Percentiles rank a stretch among this genome's conserved stretches.
These are phyloP conservation scores for Calonectria pseudoreteaudii DNA, from an alignment of 2,329 filamentous ascomycete genomes.

Conservation along the genomic window DNA sequence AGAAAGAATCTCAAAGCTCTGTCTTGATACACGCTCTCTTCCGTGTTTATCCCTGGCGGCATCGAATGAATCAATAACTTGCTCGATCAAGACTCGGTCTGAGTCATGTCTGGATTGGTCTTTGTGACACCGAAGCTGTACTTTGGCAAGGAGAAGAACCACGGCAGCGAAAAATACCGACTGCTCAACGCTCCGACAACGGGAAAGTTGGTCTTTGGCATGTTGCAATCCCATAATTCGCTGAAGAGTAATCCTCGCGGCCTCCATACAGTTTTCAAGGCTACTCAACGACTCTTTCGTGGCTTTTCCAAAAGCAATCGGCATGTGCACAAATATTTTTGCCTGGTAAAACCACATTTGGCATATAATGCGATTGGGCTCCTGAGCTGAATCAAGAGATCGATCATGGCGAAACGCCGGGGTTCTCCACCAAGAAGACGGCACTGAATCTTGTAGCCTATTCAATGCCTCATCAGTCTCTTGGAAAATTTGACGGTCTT, in stretches of 20 bases:
- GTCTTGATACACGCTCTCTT: constrained; percentile 17
- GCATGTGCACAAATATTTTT: constrained; percentile 19
- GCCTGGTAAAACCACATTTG: constrained; percentile 32
- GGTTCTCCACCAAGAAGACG: constrained; percentile 26
- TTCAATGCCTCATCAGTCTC: constrained; percentile 20
- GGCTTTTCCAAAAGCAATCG: constrained; percentile 19
- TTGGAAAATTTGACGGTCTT: not conserved
- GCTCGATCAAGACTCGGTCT: constrained; percentile 24
- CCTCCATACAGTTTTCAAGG: constrained; percentile 24
- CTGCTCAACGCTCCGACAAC: constrained; percentile 26
- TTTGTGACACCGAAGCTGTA: constrained; percentile 7
- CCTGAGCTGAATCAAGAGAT: constrained; percentile 20
- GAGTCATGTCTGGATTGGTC: constrained; percentile 16
- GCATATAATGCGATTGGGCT: constrained; percentile 23
- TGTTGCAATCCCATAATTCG: constrained; percentile 24
- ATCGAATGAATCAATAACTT: constrained; percentile 24
- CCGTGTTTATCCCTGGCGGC: not conserved
- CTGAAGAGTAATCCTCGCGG: constrained; percentile 26
- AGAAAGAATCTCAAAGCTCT: constrained; percentile 21
- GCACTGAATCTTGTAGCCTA: constrained; percentile 11
- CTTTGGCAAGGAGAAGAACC: constrained; percentile 20
- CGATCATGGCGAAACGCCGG: constrained; percentile 20
- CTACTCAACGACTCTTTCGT: not conserved
- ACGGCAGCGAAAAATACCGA: constrained; percentile 17
- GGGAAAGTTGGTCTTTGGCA: constrained; percentile 19